Evolutionary conservation across 2,329 filamentous ascomycete genomes (phyloP).

Genomic region (Tolypocladium tropicale): DNA sequence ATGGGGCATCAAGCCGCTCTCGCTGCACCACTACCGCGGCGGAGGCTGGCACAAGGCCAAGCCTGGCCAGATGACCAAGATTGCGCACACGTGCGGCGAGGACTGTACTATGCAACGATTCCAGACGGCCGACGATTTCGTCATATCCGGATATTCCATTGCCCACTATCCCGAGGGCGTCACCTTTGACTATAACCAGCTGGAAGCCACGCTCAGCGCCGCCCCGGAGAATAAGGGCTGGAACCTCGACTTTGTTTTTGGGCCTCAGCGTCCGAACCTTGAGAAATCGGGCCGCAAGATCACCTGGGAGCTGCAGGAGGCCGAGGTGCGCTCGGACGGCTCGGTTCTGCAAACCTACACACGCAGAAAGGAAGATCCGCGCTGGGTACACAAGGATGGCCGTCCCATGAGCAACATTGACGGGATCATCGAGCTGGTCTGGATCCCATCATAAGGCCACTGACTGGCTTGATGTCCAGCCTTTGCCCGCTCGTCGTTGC

Average conservation of each 20-base stretch:
- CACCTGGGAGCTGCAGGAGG: conserved; percentile 43
- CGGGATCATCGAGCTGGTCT: conserved; percentile 46
- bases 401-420: conserved; percentile 41
- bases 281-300: conserved; percentile 40
- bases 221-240: conserved; percentile 36
- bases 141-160: conserved; percentile 51
- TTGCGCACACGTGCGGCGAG: conserved; percentile 49
- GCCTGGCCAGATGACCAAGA: conserved; percentile 45
- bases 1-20: conserved; percentile 47
- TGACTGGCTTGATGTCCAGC: neutral
- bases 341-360: conserved; percentile 44
- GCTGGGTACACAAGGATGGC: conserved; percentile 38
- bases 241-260: conserved; percentile 41
- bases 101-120: conserved; percentile 51
- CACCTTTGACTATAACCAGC: conserved; percentile 36
- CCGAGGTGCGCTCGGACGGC: conserved; percentile 34
- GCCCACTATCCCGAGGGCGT: conserved; percentile 44
- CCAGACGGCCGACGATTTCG: conserved; percentile 39
- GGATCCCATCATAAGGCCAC: conserved; percentile 28
- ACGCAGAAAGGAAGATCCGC: conserved; percentile 38
- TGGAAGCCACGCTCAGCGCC: conserved; percentile 42
- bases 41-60: conserved; percentile 44
- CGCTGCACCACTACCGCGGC: conserved; percentile 55
- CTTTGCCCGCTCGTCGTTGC: neutral
- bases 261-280: conserved; percentile 36